These are phyloP conservation scores for Nothophoma quercina DNA, from an alignment of 2,329 filamentous ascomycete species.

Conservation along the genomic window DNA sequence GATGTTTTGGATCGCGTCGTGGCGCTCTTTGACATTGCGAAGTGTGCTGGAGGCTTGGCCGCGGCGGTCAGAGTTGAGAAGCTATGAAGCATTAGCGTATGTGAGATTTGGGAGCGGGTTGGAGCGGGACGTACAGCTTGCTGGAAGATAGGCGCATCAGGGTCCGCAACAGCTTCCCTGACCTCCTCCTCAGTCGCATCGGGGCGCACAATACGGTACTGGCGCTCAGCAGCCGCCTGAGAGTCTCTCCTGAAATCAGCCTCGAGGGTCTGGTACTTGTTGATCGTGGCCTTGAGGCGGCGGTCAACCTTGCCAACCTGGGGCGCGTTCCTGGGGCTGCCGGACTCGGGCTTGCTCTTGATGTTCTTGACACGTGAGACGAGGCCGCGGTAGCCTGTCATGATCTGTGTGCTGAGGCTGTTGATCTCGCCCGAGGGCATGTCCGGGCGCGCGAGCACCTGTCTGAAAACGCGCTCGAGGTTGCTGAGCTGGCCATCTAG, in stretches of 20 bases:
- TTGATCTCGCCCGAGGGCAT: slow-evolving; percentile 76
- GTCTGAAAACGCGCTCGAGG: slow-evolving; percentile 74
- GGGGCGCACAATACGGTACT: slow-evolving; percentile 88
- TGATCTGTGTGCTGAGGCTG: slow-evolving; percentile 76
- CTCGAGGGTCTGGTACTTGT: slow-evolving; percentile 82
- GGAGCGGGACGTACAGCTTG: slow-evolving; percentile 69
- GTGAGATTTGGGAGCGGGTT: not conserved
- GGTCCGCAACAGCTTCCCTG: slow-evolving; percentile 75
- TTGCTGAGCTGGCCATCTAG: slow-evolving; percentile 76
- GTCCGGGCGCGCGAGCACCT: slow-evolving; percentile 77
- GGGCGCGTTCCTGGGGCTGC: slow-evolving; percentile 74
- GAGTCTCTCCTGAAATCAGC: slow-evolving; percentile 80
- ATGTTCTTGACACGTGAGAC: slow-evolving; percentile 80
- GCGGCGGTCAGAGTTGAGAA: slow-evolving; percentile 81
- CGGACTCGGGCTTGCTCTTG: slow-evolving; percentile 81
- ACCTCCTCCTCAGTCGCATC: slow-evolving; percentile 83
- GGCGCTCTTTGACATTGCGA: slow-evolving; percentile 80
- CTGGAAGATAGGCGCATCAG: slow-evolving; percentile 82
- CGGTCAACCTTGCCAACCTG: slow-evolving; percentile 85
- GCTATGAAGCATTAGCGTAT: slow-evolving; percentile 48
- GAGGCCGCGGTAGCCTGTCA: slow-evolving; percentile 80
- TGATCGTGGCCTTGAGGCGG: slow-evolving; percentile 80
- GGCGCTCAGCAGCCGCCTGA: slow-evolving; percentile 83
- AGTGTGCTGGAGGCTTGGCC: slow-evolving; percentile 83
- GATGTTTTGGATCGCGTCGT: slow-evolving; percentile 89